A percentile compares a stretch with the other conserved stretches of the same genome.
These are phyloP conservation scores for Diaporthe sp. DNA, from an alignment of 2,329 filamentous ascomycete genomes.

Conservation along the genomic window DNA sequence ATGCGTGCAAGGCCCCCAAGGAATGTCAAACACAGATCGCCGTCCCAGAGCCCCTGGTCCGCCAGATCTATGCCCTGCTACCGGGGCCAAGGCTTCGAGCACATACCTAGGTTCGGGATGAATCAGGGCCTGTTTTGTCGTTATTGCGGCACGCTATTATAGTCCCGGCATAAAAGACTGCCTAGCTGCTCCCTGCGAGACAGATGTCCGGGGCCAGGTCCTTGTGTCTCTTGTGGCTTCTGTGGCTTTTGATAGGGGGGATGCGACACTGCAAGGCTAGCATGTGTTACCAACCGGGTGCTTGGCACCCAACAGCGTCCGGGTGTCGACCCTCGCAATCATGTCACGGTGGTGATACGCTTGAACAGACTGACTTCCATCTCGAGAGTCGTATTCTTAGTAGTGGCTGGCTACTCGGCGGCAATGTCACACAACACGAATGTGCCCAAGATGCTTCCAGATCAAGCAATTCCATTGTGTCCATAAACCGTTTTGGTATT, in stretches of 20 bases:
- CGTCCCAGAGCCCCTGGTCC: slow-evolving; percentile 31
- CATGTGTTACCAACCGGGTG: slow-evolving; percentile 22
- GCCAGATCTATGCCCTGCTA: slow-evolving; percentile 21
- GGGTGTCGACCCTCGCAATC: slow-evolving; percentile 7
- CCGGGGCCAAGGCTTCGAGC: slow-evolving; percentile 13
- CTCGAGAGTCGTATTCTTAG: slow-evolving; percentile 43
- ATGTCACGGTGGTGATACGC: slow-evolving; percentile 31
- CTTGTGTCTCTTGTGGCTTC: not conserved
- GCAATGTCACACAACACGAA: slow-evolving; percentile 43
- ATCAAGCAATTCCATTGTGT: slow-evolving; percentile 46
- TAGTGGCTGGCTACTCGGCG: slow-evolving; percentile 43
- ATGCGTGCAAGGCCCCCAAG: slow-evolving; percentile 23
- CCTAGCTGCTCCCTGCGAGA: slow-evolving; percentile 24
- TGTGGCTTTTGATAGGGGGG: slow-evolving; percentile 21
- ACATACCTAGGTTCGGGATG: slow-evolving; percentile 29
- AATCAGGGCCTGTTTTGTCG: slow-evolving; percentile 41
- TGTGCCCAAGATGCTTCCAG: slow-evolving; percentile 42
- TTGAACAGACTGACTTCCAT: slow-evolving; percentile 28
- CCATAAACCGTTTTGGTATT: slow-evolving; percentile 51
- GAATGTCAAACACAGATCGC: slow-evolving; percentile 39
- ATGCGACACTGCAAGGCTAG: slow-evolving; percentile 17
- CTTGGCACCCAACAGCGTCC: slow-evolving; percentile 16
- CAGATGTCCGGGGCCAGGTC: not conserved
- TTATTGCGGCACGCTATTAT: slow-evolving; percentile 20
- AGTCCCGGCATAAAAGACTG: slow-evolving; percentile 24